These are phyloP conservation scores for Gastrolobium bilobum DNA, from an alignment of 306 rosid species.

Conservation along the genomic window DNA sequence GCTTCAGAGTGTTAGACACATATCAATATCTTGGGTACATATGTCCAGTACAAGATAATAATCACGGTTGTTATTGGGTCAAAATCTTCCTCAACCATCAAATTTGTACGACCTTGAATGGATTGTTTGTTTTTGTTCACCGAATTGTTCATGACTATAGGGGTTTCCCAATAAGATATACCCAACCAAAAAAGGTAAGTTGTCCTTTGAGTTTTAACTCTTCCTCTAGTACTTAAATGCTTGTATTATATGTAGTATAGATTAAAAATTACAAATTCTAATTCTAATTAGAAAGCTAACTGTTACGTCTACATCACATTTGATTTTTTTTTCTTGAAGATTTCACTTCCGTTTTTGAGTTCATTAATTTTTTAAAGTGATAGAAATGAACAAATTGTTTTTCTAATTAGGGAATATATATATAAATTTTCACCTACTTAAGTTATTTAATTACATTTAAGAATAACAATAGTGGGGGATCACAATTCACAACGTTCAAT, in stretches of 20 bases:
- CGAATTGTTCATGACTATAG: background rate
- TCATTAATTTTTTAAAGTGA: background rate
- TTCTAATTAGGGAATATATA: too few species aligned
- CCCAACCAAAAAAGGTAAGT: background rate
- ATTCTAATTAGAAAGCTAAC: background rate
- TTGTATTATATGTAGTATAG: background rate
- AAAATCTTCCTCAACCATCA: conserved; percentile 27
- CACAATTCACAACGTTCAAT: too few species aligned
- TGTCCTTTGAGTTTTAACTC: background rate
- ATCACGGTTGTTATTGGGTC: conserved; percentile 33
- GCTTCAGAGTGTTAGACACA: background rate
- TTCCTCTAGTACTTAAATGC: background rate
- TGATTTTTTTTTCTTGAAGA: background rate
- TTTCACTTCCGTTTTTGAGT: background rate
- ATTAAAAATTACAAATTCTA: background rate
- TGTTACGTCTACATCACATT: too few species aligned
- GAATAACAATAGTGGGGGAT: too few species aligned
- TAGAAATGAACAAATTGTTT: too few species aligned
- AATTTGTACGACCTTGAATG: background rate
- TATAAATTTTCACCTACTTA: background rate
- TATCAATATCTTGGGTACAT: background rate
- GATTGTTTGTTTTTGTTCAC: conserved; percentile 22
- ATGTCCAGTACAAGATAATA: conserved; percentile 2
- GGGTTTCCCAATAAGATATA: background rate
- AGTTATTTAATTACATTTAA: background rate